Conservation (phyloP, 805 yeast genomes). For the Metschnikowia cubensis region DNA sequence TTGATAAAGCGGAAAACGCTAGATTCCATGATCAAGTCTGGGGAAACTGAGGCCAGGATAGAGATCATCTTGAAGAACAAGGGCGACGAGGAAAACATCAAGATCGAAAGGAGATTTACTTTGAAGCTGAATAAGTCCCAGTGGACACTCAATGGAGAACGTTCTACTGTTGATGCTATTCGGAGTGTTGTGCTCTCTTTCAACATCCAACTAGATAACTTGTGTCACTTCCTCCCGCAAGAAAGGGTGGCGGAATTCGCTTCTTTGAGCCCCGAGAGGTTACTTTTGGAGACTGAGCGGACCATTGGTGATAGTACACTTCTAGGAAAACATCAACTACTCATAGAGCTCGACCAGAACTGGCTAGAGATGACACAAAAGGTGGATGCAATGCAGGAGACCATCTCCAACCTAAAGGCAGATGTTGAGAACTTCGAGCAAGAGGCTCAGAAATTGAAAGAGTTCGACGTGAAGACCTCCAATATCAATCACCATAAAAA, state of each 20-base stretch:
- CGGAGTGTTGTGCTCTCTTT: slow-evolving; percentile 42
- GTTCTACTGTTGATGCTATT: slow-evolving; percentile 43
- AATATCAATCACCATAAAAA: slow-evolving; percentile 36
- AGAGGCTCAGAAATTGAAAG: slow-evolving; percentile 45
- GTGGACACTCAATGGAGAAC: slow-evolving; percentile 48
- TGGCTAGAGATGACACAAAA: slow-evolving; percentile 25
- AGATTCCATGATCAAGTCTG: slow-evolving; percentile 72
- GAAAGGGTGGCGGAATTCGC: slow-evolving; percentile 94
- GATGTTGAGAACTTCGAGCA: slow-evolving; percentile 39
- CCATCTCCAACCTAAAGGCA: slow-evolving; percentile 29
- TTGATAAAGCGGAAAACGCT: slow-evolving; percentile 65
- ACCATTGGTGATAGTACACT: slow-evolving; percentile 67
- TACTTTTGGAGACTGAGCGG: slow-evolving; percentile 73
- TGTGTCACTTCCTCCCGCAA: slow-evolving; percentile 93
- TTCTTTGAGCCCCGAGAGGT: slow-evolving; percentile 65
- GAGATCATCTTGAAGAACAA: slow-evolving; percentile 48
- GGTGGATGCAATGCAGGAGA: slow-evolving; percentile 25
- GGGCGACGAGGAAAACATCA: slow-evolving; percentile 29
- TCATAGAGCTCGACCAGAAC: slow-evolving; percentile 49
- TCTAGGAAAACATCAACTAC: slow-evolving; percentile 49
- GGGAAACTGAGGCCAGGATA: slow-evolving; percentile 43
- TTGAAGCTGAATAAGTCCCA: slow-evolving; percentile 38
- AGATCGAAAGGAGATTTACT: slow-evolving; percentile 45
- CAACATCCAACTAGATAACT: slow-evolving; percentile 83
- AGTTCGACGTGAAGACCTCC: slow-evolving; percentile 42